Evolutionary conservation across 441 rosid genomes (phyloP), one percentile per base, ranked within the genome.

Genomic region (Melastoma candidum): DNA sequence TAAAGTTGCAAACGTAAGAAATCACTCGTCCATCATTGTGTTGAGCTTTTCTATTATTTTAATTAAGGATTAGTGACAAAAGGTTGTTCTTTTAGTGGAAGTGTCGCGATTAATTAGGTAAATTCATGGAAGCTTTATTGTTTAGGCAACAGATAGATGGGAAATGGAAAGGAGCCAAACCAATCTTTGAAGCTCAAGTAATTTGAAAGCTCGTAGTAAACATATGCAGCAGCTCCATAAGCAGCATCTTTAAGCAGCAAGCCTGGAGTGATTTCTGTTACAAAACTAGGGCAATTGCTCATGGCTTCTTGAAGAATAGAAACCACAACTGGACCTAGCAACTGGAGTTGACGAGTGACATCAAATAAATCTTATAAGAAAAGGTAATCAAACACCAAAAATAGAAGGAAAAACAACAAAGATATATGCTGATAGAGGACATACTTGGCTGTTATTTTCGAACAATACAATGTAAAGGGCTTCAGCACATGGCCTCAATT

Each of bases 211-310:
- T 94, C 99, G 78, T 94, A 94, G 68, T 94, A 94, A 59, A 94
- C 92, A 70, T 87, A 94, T 61, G 99, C 97, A 65, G 96, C 87
- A 59, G 97, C 99, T 72, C 88, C 96, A 69, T 86, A 93, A 26
- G 95, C 97, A 55, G 99, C 99, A 65, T 93, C 97, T 74, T 93
- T 93, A 27, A 86, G 96, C 68, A 89, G 95, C 73, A 93, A 74
- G 45, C 81, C 88, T 7, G 95, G 76, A 71, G 93, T 83, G 59
- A 89, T 77, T 59, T 93, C 99, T 51, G 87, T 75, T 46, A 76
- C 84, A 6, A 88, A 79, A 68, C 88, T 70, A 52, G 95, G 90
- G 65, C 99, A 89, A 67, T 75, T 77, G 76, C 58, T 76, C 97
- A 93, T 93, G 61, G 99, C 95, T 69, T 89, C 99, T 68, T 75